Percentiles rank a stretch among this genome's conserved stretches.
These are phyloP conservation scores for Luzula sylvatica DNA, from an alignment of 176 grass and related monocot species.

Conservation along the genomic window DNA sequence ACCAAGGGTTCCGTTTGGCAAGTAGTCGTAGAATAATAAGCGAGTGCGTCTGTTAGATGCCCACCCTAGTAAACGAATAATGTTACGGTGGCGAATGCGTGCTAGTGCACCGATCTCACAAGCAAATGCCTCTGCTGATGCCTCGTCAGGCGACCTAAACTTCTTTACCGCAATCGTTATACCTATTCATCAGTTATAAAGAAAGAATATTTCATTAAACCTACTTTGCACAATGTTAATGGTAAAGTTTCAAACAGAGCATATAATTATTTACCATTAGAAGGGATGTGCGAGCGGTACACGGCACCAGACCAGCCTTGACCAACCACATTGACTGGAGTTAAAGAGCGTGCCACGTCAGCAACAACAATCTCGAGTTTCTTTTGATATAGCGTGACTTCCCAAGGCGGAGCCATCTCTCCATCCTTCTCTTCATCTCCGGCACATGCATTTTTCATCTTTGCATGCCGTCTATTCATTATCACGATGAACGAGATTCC, in stretches of 20 bases:
- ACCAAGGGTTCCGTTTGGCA: conserved; percentile 67
- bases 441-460: background rate
- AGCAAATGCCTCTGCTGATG: conserved; percentile 49
- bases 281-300: conserved; percentile 53
- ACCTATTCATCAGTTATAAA: conserved; percentile 5
- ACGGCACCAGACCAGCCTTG: conserved; percentile 72
- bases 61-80: conserved; percentile 79
- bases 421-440: conserved; percentile 49
- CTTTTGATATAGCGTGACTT: conserved; percentile 96
- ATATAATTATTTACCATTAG: conserved; percentile 16
- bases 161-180: conserved; percentile 67
- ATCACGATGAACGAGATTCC: conserved; percentile 8
- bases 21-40: conserved; percentile 84
- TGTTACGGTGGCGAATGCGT: conserved; percentile 78
- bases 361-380: conserved; percentile 60
- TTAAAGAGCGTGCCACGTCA: conserved; percentile 58
- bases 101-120: conserved; percentile 74
- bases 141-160: conserved; percentile 59
- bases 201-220: background rate
- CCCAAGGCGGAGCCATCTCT: conserved; percentile 75
- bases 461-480: conserved; percentile 3
- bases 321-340: conserved; percentile 53
- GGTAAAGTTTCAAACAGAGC: background rate
- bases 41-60: conserved; percentile 75
- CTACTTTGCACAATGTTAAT: background rate